A percentile compares a stretch with the other conserved stretches of the same genome.
phyloP scores from a whole-genome alignment of 495 filamentous ascomycete species.

The Neurospora cerealis region DNA sequence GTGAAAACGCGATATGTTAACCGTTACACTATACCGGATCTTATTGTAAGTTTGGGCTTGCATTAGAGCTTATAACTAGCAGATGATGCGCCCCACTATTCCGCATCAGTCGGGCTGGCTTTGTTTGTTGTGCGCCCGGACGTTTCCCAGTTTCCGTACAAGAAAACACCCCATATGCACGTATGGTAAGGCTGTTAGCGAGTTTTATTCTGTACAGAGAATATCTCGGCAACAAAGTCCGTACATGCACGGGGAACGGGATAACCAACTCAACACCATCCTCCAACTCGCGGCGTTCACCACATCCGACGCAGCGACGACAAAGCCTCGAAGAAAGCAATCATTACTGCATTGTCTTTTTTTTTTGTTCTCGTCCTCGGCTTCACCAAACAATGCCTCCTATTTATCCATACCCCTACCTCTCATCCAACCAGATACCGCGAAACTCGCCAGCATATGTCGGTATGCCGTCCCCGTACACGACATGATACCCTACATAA shows the following conservation, averaged over 20 bases:
- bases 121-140: neutral
- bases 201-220: neutral
- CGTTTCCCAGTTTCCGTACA: neutral
- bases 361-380: neutral
- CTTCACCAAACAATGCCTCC: neutral
- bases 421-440: neutral
- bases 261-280: neutral
- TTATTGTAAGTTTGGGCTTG: neutral
- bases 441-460: neutral
- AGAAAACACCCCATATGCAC: neutral
- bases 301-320: neutral
- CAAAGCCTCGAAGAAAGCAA: neutral
- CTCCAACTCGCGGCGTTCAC: neutral
- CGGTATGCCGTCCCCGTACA: neutral
- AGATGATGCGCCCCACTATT: neutral
- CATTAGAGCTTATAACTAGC: too few relatives aligned
- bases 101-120: neutral
- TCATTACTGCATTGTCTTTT: too few relatives aligned
- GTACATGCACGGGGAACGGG: neutral
- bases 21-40: constrained; percentile 39
- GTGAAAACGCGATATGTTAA: constrained; percentile 42
- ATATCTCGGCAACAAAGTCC: neutral
- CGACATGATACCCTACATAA: neutral
- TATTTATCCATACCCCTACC: neutral
- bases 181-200: neutral